Evolutionary conservation across 2,329 filamentous ascomycete genomes (phyloP), one percentile per base, ranked within the genome.

Genomic region (Dothideomycetes sp.): DNA sequence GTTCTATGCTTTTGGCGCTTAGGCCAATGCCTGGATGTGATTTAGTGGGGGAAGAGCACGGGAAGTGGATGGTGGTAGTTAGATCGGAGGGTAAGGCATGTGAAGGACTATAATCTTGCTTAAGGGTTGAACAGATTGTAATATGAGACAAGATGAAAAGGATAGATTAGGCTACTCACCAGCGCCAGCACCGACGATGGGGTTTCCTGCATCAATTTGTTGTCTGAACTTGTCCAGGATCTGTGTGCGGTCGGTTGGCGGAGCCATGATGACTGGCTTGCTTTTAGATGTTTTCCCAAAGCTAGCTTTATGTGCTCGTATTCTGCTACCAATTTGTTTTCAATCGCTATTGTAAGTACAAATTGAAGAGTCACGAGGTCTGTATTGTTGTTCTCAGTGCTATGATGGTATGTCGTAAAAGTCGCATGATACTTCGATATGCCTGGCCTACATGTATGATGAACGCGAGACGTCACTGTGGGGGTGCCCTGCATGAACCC

Each of bases 1-100:
- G 68, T 56, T 84, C 80, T 47, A 82, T 72, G 50, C 73, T 80
- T 50, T 84, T 84, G 44, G 80, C 79, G 2, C 77, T 79, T 3
- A 84, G 68, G 1, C 80, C 80, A 42, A 81, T 81, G 32, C 78
- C 77, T 72, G 38, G n/a, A n/a, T n/a, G n/a, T n/a, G n/a, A n/a
- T n/a, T n/a, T n/a, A n/a, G n/a, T n/a, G n/a, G n/a, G 31, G 4
- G 7, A 12, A 4, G 18, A 12, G 4, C 34, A 16, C 35, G 16
- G 14, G 15, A 10, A 29, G 24, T 11, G 5, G 8, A n/a, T 27
- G 31, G 31, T 12, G 14, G 9, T 9, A 16, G 31, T 12, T 9
- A 31, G 29, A 33, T 12, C 15, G n/a, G 38, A 16, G 9, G 34
- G 34, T 14, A 36, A 22, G 14, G 14, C 9, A 32, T 24, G 31